Percentiles rank a stretch among this genome's conserved stretches.
These are phyloP conservation scores for Eurotiales sp. DNA, from an alignment of 2,329 filamentous ascomycete species.

Conservation along the genomic window DNA sequence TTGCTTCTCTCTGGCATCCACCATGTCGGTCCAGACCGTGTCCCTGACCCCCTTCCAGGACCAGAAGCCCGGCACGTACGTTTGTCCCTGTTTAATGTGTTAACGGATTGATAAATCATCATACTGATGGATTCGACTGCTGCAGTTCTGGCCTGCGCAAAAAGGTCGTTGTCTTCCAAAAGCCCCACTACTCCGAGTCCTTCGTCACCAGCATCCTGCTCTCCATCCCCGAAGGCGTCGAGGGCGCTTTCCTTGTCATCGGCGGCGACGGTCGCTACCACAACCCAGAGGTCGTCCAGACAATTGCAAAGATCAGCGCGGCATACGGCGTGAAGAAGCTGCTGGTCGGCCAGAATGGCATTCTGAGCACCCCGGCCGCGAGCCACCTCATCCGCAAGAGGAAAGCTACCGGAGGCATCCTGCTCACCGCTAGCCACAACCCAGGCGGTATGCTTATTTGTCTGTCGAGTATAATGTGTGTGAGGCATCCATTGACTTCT, in stretches of 20 bases:
- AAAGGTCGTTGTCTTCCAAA: constrained; percentile 97
- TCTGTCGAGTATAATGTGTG: background rate
- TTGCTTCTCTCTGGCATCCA: constrained; percentile 10
- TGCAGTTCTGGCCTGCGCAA: constrained; percentile 92
- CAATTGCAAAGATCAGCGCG: constrained; percentile 95
- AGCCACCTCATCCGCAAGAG: constrained; percentile 94
- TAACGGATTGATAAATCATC: no score
- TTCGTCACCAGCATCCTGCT: constrained; percentile 93
- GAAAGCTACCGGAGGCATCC: constrained; percentile 92
- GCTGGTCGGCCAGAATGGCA: constrained; percentile 90
- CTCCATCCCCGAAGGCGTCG: constrained; percentile 89
- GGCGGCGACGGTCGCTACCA: constrained; percentile 95
- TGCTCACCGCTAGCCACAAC: constrained; percentile 97
- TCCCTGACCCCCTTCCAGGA: constrained; percentile 82
- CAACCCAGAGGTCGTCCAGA: constrained; percentile 93
- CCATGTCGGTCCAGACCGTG: constrained; percentile 77
- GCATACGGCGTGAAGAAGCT: constrained; percentile 99
- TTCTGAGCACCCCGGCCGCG: constrained; percentile 92
- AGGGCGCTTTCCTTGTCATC: constrained; percentile 89
- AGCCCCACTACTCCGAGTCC: constrained; percentile 91
- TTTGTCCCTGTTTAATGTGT: constrained; percentile 38
- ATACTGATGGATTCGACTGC: background rate
- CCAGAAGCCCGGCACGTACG: constrained; percentile 99
- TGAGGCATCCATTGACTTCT: constrained; percentile 2
- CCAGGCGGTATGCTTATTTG: constrained; percentile 73